A percentile compares a stretch with the other conserved stretches of the same genome.
Evolutionary conservation across 2,329 filamentous ascomycete species (phyloP).

Genomic region (Aspergillus puulaauensis): DNA sequence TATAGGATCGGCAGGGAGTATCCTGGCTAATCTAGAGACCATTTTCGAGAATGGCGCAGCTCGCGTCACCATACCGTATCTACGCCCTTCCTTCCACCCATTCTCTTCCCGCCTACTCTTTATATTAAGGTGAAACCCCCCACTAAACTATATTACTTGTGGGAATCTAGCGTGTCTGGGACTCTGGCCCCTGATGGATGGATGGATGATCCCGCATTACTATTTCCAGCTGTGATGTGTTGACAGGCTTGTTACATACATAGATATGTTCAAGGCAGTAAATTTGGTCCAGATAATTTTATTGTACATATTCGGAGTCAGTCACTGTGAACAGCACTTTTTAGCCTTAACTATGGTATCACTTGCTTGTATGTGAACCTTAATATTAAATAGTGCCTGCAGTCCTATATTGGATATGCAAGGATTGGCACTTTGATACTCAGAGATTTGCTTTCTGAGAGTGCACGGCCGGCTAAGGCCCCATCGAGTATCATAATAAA

Average conservation of each 20-base stretch:
- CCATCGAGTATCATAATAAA: no score
- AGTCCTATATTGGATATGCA: no score
- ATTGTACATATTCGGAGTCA: no score
- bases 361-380: no score
- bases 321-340: no score
- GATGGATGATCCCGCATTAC: not conserved
- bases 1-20: constrained; percentile 17
- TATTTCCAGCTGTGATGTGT: not conserved
- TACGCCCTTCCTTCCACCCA: not conserved
- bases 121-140: not conserved
- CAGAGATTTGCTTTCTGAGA: no score
- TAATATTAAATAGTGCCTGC: no score
- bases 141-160: not conserved
- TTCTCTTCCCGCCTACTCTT: not conserved
- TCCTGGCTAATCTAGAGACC: constrained; percentile 14
- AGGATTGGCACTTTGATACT: no score
- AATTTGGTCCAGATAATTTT: not conserved
- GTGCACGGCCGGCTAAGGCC: no score
- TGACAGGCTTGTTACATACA: not conserved
- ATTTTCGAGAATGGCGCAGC: constrained; percentile 16
- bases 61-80: not conserved
- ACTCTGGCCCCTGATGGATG: not conserved
- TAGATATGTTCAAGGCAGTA: not conserved
- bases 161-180: not conserved
- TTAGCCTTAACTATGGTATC: no score